Percentiles rank a stretch among this genome's conserved stretches.
phyloP scores from a whole-genome alignment of 2,329 filamentous ascomycete species.

The Aspergillus sp. region DNA sequence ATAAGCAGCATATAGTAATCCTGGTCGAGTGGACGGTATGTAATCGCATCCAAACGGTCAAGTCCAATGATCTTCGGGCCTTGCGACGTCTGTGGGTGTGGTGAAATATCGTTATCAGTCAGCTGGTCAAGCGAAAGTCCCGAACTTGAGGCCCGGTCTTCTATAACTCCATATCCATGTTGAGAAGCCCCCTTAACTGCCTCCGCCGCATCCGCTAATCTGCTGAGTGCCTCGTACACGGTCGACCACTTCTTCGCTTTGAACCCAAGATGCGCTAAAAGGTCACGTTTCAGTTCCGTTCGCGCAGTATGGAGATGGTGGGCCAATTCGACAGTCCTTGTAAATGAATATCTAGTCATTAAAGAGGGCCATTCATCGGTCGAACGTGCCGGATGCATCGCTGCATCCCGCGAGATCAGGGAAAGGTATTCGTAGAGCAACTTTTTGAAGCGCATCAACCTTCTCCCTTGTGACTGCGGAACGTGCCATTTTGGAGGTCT shows the following conservation, averaged over 20 bases:
- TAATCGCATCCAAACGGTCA: constrained; percentile 23
- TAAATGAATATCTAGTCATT: constrained; percentile 17
- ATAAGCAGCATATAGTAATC: constrained; percentile 27
- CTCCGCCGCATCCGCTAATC: constrained; percentile 40
- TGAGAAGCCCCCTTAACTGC: constrained; percentile 18
- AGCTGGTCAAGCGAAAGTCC: constrained; percentile 31
- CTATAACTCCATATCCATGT: constrained; percentile 26
- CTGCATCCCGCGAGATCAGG: constrained; percentile 8
- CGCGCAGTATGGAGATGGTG: constrained; percentile 33
- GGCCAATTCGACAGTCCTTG: constrained; percentile 31
- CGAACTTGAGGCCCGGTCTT: constrained; percentile 25
- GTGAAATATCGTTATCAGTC: constrained; percentile 16
- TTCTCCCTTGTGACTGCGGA: constrained; percentile 18
- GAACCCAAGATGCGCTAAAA: constrained; percentile 42
- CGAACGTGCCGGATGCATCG: constrained; percentile 3
- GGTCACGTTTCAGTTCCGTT: constrained; percentile 29
- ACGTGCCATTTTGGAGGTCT: constrained; percentile 19
- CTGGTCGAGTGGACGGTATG: constrained; percentile 24
- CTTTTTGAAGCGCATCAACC: constrained; percentile 24
- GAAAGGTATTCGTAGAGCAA: constrained; percentile 28
- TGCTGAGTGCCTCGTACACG: constrained; percentile 39
- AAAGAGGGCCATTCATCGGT: neutral
- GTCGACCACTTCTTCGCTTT: constrained; percentile 41
- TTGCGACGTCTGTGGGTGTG: constrained; percentile 3
- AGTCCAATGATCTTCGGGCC: constrained; percentile 4